Percentiles rank a stretch among this genome's conserved stretches.
phyloP scores from a whole-genome alignment of 805 yeast species.

The Candida sithepensis region DNA sequence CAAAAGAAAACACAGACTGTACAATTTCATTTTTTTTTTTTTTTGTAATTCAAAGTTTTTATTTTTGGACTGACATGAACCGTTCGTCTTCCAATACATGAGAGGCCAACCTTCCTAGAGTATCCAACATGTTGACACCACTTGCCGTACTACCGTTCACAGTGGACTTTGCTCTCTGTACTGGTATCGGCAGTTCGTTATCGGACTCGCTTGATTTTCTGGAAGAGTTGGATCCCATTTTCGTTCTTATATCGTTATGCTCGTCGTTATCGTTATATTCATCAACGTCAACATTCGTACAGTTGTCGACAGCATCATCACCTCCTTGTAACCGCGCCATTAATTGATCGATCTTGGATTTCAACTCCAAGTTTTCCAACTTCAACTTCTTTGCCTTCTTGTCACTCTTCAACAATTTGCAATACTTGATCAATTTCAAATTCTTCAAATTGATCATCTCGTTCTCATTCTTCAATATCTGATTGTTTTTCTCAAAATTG shows the following conservation, averaged over 20 bases:
- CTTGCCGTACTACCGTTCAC: neutral
- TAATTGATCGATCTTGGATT: conserved; percentile 13
- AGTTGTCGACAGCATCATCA: neutral
- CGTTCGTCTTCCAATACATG: conserved; percentile 33
- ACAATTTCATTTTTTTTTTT: too few relatives aligned
- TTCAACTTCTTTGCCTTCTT: conserved; percentile 23
- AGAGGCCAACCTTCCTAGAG: conserved; percentile 33
- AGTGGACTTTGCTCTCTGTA: neutral
- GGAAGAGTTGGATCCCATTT: neutral
- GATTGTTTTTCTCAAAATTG: conserved; percentile 25
- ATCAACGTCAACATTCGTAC: neutral
- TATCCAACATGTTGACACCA: conserved; percentile 28
- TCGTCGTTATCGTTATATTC: neutral
- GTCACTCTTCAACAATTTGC: conserved; percentile 27
- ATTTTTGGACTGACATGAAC: conserved; percentile 1
- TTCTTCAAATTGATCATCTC: conserved; percentile 29
- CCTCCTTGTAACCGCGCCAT: neutral
- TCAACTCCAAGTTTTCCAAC: conserved; percentile 26
- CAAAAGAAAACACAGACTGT: too few relatives aligned
- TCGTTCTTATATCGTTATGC: neutral
- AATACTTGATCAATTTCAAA: conserved; percentile 30
- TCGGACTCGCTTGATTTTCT: neutral
- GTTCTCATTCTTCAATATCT: conserved; percentile 27
- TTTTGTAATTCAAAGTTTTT: neutral
- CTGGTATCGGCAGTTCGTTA: conserved; percentile 1